A percentile compares a stretch with the other conserved stretches of the same genome.
Conservation (phyloP, 2,329 filamentous ascomycete species). For the Fusarium sp. region DNA sequence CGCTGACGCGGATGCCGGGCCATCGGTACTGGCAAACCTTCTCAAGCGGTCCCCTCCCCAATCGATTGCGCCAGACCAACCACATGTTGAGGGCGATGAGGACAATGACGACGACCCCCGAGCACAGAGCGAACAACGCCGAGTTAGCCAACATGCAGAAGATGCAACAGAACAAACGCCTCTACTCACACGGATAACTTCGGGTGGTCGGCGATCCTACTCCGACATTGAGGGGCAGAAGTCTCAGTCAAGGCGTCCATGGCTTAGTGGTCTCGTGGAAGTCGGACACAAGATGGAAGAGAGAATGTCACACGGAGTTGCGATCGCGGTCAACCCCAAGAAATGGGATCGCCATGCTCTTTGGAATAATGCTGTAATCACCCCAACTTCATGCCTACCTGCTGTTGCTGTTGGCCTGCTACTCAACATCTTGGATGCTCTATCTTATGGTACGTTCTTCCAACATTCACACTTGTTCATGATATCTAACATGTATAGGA, state of each 20-base stretch:
- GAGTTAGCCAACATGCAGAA: conserved; percentile 25
- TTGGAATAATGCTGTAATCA: conserved; percentile 74
- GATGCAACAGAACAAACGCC: conserved; percentile 63
- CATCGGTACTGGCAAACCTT: conserved; percentile 65
- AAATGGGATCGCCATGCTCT: conserved; percentile 79
- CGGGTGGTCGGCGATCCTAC: conserved; percentile 50
- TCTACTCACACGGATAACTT: conserved; percentile 58
- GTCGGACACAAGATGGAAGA: conserved; percentile 53
- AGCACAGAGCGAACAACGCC: conserved; percentile 25
- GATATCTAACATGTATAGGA: conserved; percentile 60
- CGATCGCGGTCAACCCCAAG: conserved; percentile 71
- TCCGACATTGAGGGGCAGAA: conserved; percentile 69
- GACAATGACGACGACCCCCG: conserved; percentile 25
- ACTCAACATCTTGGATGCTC: conserved; percentile 92
- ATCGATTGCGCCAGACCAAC: conserved; percentile 46
- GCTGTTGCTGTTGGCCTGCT: conserved; percentile 90
- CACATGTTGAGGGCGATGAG: conserved; percentile 27
- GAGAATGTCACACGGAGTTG: conserved; percentile 50
- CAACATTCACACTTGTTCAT: neutral
- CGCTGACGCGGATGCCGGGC: conserved; percentile 47
- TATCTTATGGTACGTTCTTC: conserved; percentile 82
- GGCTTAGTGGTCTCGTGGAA: conserved; percentile 54
- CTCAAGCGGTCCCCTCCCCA: conserved; percentile 65
- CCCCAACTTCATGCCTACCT: conserved; percentile 81
- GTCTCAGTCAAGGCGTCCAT: conserved; percentile 49